Evolutionary conservation across 768 basidiomycete species (phyloP), one percentile per base, ranked within the genome.

Genomic region (Amanita pseudoporphyria): DNA sequence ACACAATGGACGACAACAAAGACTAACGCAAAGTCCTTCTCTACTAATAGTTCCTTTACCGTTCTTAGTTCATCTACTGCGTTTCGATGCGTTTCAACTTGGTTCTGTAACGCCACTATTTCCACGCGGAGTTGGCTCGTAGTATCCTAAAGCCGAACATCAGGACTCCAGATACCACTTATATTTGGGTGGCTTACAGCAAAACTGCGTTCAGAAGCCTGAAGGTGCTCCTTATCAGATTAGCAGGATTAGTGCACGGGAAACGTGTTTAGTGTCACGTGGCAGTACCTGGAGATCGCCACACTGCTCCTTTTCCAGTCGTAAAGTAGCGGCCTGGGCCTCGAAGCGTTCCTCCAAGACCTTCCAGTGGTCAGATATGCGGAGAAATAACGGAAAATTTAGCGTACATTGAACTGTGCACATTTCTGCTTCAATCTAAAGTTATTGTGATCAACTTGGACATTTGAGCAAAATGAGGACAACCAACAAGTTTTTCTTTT

Each of bases 321-420:
- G 69, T 41, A 81, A 61, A 1, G 77, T 75, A 5, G 76, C 63
- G 1, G 70, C 60, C 54, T 82, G 80, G 13, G 78, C 72, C 10
- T 84, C 81, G 46, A 76, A 77, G 21, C 79, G 72, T 47, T 84
- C 79, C 57, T 82, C 75, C 13, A 81, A 64, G 32, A 70, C 61
- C 72, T 78, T 52, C 16, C 39, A 31, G 26, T 1, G 10, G 42
- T 37, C 36, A 32, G 41, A 26, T 22, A n/a, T 19, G 5, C 18
- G 24, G 7, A 5, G 13, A 2, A 16, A 18, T 3, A 24, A 4
- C 19, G 26, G 16, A 33, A 22, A n/a, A n/a, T 24, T 37, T 14
- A 14, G 35, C 49, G 19, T 36, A 56, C 55, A 18, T 48, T 35
- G 43, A 53, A 24, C 52, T 53, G n/a, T 26, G 38, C 12, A n/a